These are phyloP conservation scores for Glonium stellatum DNA, from an alignment of 495 filamentous ascomycete genomes.

Conservation along the genomic window DNA sequence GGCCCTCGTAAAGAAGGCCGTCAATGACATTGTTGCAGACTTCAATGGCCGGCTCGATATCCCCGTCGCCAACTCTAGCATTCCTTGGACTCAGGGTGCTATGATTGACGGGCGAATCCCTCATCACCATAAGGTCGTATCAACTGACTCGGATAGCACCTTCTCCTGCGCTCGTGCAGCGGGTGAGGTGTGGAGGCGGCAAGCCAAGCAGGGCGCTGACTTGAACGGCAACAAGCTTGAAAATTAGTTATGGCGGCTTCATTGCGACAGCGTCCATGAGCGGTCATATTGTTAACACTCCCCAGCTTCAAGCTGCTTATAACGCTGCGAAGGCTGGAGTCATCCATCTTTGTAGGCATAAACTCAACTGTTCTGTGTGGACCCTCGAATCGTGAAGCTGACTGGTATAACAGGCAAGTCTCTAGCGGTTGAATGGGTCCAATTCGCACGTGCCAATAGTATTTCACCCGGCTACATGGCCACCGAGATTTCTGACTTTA, in stretches of 20 bases:
- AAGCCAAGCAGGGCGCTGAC: conserved; percentile 39
- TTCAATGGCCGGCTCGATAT: conserved; percentile 53
- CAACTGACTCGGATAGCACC: conserved; percentile 71
- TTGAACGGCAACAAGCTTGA: no score
- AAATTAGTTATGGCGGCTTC: conserved; percentile 50
- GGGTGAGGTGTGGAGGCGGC: conserved; percentile 55
- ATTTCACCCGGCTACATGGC: conserved; percentile 76
- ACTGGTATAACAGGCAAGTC: conserved; percentile 40
- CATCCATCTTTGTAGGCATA: conserved; percentile 25
- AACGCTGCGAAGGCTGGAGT: conserved; percentile 67
- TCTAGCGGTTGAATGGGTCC: conserved; percentile 70
- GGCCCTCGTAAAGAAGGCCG: conserved; percentile 47
- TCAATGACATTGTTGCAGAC: conserved; percentile 47
- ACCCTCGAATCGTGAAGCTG: conserved; percentile 33
- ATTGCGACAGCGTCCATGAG: conserved; percentile 64
- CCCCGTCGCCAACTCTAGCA: conserved; percentile 60
- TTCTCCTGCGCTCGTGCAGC: conserved; percentile 73
- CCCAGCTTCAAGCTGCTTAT: conserved; percentile 74
- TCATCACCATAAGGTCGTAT: conserved; percentile 57
- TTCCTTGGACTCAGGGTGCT: conserved; percentile 51
- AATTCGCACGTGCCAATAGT: conserved; percentile 69
- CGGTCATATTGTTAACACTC: conserved; percentile 70
- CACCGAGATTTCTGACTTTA: conserved; percentile 70
- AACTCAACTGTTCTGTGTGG: neutral
- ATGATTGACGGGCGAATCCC: conserved; percentile 50